phyloP scores from a whole-genome alignment of 768 basidiomycete species.

The Floccularia luteovirens region DNA sequence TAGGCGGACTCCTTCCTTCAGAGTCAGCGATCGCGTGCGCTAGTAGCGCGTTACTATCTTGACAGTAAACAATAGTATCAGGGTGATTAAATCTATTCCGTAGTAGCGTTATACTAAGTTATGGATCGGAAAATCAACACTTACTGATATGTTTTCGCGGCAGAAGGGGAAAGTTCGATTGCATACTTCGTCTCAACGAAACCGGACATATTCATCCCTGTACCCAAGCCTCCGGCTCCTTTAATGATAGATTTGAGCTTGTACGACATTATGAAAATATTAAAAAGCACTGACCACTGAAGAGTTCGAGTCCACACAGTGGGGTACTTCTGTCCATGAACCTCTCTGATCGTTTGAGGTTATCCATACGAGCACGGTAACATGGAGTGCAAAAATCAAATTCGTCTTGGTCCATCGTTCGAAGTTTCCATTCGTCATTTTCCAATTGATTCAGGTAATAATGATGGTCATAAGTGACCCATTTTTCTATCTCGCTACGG shows the following conservation, averaged over 20 bases:
- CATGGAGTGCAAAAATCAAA: conserved; percentile 35
- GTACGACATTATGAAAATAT: background rate
- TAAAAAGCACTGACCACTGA: conserved; percentile 40
- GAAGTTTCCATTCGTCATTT: conserved; percentile 10
- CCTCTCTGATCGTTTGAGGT: conserved; percentile 16
- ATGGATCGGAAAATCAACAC: conserved; percentile 7
- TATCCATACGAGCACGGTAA: conserved; percentile 18
- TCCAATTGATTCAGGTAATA: conserved; percentile 40
- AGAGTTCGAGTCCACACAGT: conserved; percentile 58
- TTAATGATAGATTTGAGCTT: background rate
- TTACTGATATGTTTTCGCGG: conserved; percentile 59
- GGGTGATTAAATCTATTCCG: conserved; percentile 53
- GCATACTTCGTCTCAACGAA: conserved; percentile 64
- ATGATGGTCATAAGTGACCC: conserved; percentile 51
- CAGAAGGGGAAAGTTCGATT: conserved; percentile 55
- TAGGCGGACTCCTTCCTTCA: conserved; percentile 29
- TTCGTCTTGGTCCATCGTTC: conserved; percentile 10
- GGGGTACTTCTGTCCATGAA: conserved; percentile 31
- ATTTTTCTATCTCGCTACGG: conserved; percentile 26
- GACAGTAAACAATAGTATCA: conserved; percentile 50
- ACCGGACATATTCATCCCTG: conserved; percentile 54
- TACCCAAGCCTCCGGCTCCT: conserved; percentile 74
- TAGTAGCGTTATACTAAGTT: background rate
- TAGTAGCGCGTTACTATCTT: conserved; percentile 53
- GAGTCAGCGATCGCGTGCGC: conserved; percentile 45